Conservation (phyloP, 192 early-diverging fungal species). For the Piromyces finnis region DNA sequence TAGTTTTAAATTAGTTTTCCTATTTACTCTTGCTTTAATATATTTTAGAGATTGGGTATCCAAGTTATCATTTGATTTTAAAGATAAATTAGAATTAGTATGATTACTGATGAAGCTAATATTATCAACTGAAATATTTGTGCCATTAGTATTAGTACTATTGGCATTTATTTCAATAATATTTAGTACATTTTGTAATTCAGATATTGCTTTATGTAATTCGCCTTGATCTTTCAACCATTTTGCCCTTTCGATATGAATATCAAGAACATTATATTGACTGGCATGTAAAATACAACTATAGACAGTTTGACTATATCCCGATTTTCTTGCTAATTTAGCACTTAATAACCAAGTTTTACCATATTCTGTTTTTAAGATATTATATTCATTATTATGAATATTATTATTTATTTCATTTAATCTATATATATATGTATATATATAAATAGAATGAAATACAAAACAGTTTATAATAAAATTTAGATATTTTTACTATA, state of each 20-base stretch:
- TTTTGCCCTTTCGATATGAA: constrained; percentile 36
- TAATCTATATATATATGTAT: background rate
- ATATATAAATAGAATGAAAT: too few species aligned
- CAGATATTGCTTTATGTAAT: constrained; percentile 28
- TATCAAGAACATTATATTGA: constrained; percentile 11
- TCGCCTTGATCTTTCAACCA: constrained; percentile 27
- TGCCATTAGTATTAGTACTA: background rate
- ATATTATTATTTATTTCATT: background rate
- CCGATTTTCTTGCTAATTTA: constrained; percentile 28
- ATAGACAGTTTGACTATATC: constrained; percentile 33
- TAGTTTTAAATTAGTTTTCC: constrained; percentile 1
- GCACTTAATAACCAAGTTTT: constrained; percentile 49
- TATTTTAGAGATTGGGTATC: constrained; percentile 4
- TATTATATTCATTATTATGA: background rate
- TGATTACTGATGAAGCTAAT: background rate
- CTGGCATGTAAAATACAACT: constrained; percentile 34
- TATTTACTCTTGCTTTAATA: constrained; percentile 5
- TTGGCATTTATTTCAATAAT: background rate
- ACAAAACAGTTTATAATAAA: too few species aligned
- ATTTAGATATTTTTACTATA: too few species aligned
- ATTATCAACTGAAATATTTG: background rate
- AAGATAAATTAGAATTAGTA: background rate
- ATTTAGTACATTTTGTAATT: constrained; percentile 15
- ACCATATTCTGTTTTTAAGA: constrained; percentile 14
- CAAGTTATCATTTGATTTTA: background rate